A percentile compares a stretch with the other conserved stretches of the same genome.
Conservation (phyloP, 768 basidiomycete species). For the Porpolomopsis calyptriformis region DNA sequence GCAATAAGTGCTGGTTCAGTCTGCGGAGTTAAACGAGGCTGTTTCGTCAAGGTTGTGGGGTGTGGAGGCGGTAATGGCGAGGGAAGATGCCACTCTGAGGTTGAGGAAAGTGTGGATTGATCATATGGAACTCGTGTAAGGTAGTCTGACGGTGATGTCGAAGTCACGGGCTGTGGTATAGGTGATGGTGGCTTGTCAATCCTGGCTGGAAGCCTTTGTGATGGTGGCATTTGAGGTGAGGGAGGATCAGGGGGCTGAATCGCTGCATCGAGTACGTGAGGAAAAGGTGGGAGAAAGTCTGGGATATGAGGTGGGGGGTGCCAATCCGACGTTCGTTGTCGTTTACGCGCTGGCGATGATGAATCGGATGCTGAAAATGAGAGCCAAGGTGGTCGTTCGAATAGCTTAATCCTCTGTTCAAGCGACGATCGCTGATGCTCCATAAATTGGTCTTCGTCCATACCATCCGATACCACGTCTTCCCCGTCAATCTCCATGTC, state of each 20-base stretch:
- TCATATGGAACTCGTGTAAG: slow-evolving; percentile 63
- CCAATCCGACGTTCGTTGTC: slow-evolving; percentile 47
- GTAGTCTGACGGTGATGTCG: slow-evolving; percentile 54
- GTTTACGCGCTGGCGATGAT: slow-evolving; percentile 46
- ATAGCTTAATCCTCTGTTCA: slow-evolving; percentile 11
- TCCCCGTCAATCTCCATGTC: slow-evolving; percentile 20
- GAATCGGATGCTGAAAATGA: slow-evolving; percentile 51
- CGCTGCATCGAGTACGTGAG: slow-evolving; percentile 24
- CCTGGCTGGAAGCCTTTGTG: slow-evolving; percentile 22
- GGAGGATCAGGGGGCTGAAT: slow-evolving; percentile 26
- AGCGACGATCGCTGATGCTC: background rate
- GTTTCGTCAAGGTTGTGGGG: slow-evolving; percentile 1
- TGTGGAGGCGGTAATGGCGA: slow-evolving; percentile 22
- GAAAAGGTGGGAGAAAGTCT: slow-evolving; percentile 60
- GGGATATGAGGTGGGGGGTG: slow-evolving; percentile 55
- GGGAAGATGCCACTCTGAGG: slow-evolving; percentile 64
- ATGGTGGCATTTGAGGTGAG: slow-evolving; percentile 22
- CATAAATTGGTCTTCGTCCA: slow-evolving; percentile 20
- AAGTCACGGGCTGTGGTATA: slow-evolving; percentile 32
- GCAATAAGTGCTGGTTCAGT: slow-evolving; percentile 53
- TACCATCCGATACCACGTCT: slow-evolving; percentile 13
- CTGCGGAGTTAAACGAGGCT: slow-evolving; percentile 34
- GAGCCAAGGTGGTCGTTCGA: slow-evolving; percentile 30
- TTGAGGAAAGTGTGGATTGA: slow-evolving; percentile 55
- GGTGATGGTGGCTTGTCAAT: slow-evolving; percentile 32